phyloP scores from a whole-genome alignment of 1,284 basidiomycete genomes.

The Meira miltonrushii region DNA sequence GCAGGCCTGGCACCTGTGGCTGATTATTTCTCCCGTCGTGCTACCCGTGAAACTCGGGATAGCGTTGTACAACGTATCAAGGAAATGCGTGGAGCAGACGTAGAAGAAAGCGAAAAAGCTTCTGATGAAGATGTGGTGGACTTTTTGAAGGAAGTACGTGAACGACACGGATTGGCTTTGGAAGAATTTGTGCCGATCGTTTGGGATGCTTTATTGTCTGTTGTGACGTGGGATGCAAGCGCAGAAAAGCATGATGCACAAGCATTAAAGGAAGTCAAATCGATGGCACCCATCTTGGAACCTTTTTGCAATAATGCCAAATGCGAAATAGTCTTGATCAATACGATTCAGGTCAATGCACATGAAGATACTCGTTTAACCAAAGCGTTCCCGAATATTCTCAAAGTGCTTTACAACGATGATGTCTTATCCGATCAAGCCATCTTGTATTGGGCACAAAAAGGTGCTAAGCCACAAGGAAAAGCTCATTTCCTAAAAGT shows the following conservation, averaged over 20 bases:
- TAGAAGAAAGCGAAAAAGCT: conserved; percentile 55
- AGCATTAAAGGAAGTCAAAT: conserved; percentile 71
- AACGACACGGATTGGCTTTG: conserved; percentile 7
- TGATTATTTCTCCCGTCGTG: conserved; percentile 52
- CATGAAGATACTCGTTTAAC: conserved; percentile 83
- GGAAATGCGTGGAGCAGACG: conserved; percentile 55
- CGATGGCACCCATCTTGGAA: conserved; percentile 75
- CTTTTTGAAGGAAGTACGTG: conserved; percentile 20
- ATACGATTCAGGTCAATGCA: conserved; percentile 76
- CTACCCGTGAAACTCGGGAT: conserved; percentile 10
- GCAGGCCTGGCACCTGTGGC: conserved; percentile 71
- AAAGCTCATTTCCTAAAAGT: conserved; percentile 88
- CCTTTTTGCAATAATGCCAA: conserved; percentile 80
- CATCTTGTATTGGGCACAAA: conserved; percentile 94
- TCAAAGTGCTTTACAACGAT: conserved; percentile 83
- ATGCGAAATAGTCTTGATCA: conserved; percentile 67
- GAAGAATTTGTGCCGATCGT: conserved; percentile 76
- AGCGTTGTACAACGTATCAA: conserved; percentile 16
- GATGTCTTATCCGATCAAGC: conserved; percentile 91
- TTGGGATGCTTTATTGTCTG: conserved; percentile 82
- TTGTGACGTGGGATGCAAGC: conserved; percentile 78
- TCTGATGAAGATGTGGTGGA: conserved; percentile 21
- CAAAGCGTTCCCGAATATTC: conserved; percentile 84
- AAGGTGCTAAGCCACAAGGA: conserved; percentile 89
- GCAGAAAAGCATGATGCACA: conserved; percentile 82